Base-by-base conservation (phyloP, 805 yeast species). In the Candida sakaeoensis region DNA sequence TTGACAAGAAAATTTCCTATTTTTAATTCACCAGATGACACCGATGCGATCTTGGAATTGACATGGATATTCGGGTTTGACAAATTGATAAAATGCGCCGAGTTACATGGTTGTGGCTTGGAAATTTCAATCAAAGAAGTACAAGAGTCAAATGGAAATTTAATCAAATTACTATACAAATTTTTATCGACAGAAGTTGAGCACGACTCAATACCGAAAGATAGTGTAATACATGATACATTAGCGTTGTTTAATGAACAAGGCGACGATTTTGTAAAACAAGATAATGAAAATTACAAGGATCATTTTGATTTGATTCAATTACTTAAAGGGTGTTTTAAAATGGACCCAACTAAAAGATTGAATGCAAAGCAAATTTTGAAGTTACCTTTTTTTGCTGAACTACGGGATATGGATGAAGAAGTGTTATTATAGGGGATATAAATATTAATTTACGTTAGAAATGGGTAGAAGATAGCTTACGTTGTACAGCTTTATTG, bases 21-120 rank as follows among this genome's bases (percentile, higher is more conserved):
- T 54, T 93, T 93, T 68, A 88, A 88, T 55, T 89, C 97, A 2
- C 80, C 86, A 5, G 98, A 91, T 61, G 99, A 93, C 57, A 79
- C 81, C 2, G 98, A 93, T 52, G 96, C 98, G 0, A 58, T 91
- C 37, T 74, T 90, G 24, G 99, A 93, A 57, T 68, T 91, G 25
- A 80, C 95, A 0, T 68, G 82, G 2, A 70, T 93, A 2, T 90
- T 86, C 63, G 99, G 99, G 2, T 59, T 75, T 36, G 76, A 74
- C 8, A 78, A 76, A 47, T 72, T 93, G 76, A 78, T 79, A 46
- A 77, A 79, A 46, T 80, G 89, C 52, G 95, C 97, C 5, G 75
- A 77, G 42, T 58, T 87, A 28, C 99, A 93, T 65, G 98, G 98
- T 0, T 72, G 90, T 39, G 93, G 89, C 0, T 75, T 91, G 37